Evolutionary conservation across 208 protist genomes (phyloP), one percentile per base, ranked within the genome.

Genomic region (Paratrypanosoma confusum): DNA sequence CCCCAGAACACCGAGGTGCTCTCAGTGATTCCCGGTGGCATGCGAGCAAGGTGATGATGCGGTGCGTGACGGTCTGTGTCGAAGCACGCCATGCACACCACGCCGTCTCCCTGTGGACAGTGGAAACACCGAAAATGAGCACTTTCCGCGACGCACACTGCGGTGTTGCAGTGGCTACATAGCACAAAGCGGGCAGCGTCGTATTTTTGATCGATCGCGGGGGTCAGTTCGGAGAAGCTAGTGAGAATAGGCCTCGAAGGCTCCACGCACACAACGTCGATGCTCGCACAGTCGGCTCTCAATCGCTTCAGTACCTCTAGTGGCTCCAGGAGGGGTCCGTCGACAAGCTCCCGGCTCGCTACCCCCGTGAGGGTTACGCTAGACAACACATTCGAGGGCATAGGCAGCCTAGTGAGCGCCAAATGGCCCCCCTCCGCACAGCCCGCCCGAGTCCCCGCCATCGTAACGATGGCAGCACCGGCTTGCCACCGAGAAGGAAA

Each of bases 101-200:
- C 31, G 20, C 58, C 58, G 24, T 63, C 44, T 22, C 50, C 35
- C 34, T 69, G 65, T 13, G 44, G 36, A 50, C 83, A 93, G 8
- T 89, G 80, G 24, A 93, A 34, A 46, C 83, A 93, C 3, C 78
- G 60, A 50, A 64, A 83, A 53, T 89, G 71, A 6, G 68, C 48
- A 2, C 47, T 50, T 1, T 48, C 43, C 25, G 84, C 63, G 34
- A 89, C 62, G 23, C 54, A 39, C 24, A 92, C 40, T 27, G 42
- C 32, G n/a, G 18, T n/a, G 35, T 33, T 18, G 46, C 83, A 92
- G 20, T 50, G 44, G 16, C 50, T 44, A 49, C 83, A 92, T 3
- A 66, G 71, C 36, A 76, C 55, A 24, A 55, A 58, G 6, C 65
- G 65, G 27, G 22, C 39, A 18, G 46, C 36, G 18, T 51, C 62